phyloP scores from a whole-genome alignment of 1,284 basidiomycete genomes.

The Ceratobasidium sp. region DNA sequence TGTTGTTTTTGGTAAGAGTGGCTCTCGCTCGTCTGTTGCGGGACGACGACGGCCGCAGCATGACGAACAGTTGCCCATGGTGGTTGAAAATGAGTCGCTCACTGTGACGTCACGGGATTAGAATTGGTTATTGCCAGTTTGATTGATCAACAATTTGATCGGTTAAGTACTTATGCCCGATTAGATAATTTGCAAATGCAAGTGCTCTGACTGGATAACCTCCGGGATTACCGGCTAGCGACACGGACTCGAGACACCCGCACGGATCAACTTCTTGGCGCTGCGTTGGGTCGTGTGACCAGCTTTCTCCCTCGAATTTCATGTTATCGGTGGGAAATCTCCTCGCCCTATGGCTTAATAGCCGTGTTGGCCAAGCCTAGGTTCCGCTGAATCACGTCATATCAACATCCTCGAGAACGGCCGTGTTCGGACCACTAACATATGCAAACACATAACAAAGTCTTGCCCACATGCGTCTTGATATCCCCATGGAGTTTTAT shows the following conservation, averaged over 20 bases:
- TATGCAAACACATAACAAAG: too few relatives aligned
- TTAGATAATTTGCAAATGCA: neutral
- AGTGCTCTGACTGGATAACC: too few relatives aligned
- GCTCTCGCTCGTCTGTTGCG: conserved; percentile 43
- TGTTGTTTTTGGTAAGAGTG: conserved; percentile 39
- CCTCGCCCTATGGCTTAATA: too few relatives aligned
- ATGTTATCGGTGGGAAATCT: neutral
- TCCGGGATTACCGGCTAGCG: neutral
- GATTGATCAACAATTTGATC: conserved; percentile 16
- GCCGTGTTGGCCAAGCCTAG: too few relatives aligned
- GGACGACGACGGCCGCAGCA: conserved; percentile 38
- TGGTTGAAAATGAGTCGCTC: conserved; percentile 8
- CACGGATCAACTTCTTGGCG: neutral
- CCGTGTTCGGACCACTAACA: too few relatives aligned
- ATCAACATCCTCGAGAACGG: too few relatives aligned
- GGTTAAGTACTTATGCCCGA: conserved; percentile 1
- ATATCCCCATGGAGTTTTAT: too few relatives aligned
- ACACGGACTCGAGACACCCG: neutral
- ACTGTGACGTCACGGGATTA: neutral
- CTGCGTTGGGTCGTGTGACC: neutral
- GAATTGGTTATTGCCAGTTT: neutral
- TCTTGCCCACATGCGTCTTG: too few relatives aligned
- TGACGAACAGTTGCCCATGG: conserved; percentile 42
- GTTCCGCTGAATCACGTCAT: too few relatives aligned
- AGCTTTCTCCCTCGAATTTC: neutral